Conservation (phyloP, 148 eudicot genomes). For the Chenopodium album region DNA sequence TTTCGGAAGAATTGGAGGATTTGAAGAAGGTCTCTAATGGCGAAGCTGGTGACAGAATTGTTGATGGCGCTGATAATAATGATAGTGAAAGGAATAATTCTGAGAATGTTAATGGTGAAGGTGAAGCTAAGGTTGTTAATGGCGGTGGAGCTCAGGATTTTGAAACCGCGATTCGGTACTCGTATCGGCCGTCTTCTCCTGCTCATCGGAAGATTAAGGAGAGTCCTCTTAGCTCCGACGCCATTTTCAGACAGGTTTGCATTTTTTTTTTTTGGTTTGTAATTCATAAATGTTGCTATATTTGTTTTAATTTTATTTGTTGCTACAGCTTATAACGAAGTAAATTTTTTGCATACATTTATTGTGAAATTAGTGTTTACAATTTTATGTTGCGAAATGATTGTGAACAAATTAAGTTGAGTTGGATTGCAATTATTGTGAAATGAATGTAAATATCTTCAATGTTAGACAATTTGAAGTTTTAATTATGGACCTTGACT, state of each 20-base stretch:
- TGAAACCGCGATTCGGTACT: constrained; percentile 29
- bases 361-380: too few relatives aligned
- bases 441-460: background rate
- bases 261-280: too few relatives aligned
- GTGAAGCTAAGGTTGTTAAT: constrained; percentile 27
- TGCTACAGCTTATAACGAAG: too few relatives aligned
- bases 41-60: constrained; percentile 19
- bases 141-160: constrained; percentile 29
- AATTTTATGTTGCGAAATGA: too few relatives aligned
- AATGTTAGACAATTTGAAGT: background rate
- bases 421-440: background rate
- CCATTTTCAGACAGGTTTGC: constrained; percentile 81
- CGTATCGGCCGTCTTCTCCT: constrained; percentile 69
- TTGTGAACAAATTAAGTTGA: background rate
- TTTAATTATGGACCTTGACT: background rate
- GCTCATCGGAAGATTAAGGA: constrained; percentile 80
- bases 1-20: constrained; percentile 18
- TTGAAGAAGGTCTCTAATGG: constrained; percentile 26
- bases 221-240: constrained; percentile 92
- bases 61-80: constrained; percentile 19
- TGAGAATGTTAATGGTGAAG: constrained; percentile 11
- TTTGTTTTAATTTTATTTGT: background rate
- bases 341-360: too few relatives aligned
- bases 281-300: background rate
- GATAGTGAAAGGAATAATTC: constrained; percentile 21